Percentiles rank a stretch among this genome's conserved stretches.
Evolutionary conservation across 495 filamentous ascomycete genomes (phyloP).

Genomic region (Talaromyces ruber): DNA sequence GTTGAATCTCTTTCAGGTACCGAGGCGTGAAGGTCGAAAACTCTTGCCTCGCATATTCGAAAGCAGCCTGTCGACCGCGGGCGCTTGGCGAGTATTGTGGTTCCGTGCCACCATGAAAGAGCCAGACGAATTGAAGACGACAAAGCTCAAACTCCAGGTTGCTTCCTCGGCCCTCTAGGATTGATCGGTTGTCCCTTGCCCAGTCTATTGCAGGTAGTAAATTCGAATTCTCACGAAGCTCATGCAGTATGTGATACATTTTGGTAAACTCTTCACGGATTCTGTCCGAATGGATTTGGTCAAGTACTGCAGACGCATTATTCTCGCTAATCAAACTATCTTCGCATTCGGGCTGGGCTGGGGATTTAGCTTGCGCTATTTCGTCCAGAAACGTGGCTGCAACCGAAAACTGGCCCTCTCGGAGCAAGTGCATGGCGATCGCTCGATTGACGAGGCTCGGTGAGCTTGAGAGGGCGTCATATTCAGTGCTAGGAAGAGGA

Average conservation of each 20-base stretch:
- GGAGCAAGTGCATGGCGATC: slow-evolving; percentile 90
- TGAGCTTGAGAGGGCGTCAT: slow-evolving; percentile 73
- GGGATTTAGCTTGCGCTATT: slow-evolving; percentile 29
- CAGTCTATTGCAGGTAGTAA: slow-evolving; percentile 78
- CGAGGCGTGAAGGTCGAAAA: slow-evolving; percentile 60
- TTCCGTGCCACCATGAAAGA: slow-evolving; percentile 49
- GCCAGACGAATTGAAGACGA: slow-evolving; percentile 77
- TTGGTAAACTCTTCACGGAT: slow-evolving; percentile 74
- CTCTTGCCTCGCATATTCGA: slow-evolving; percentile 61
- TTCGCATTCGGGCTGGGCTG: slow-evolving; percentile 7
- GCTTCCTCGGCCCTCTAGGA: slow-evolving; percentile 73
- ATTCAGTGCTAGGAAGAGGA: slow-evolving; percentile 63
- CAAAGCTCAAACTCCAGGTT: slow-evolving; percentile 93
- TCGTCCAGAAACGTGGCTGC: slow-evolving; percentile 75
- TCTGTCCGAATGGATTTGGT: slow-evolving; percentile 51
- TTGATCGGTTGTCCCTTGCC: slow-evolving; percentile 59
- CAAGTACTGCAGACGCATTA: slow-evolving; percentile 19
- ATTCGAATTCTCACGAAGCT: slow-evolving; percentile 60
- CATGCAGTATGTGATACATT: slow-evolving; percentile 84
- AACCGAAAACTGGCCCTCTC: slow-evolving; percentile 87
- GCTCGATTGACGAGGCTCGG: slow-evolving; percentile 76
- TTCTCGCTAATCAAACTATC: slow-evolving; percentile 6
- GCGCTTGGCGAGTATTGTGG: slow-evolving; percentile 11
- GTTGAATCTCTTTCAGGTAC: slow-evolving; percentile 66
- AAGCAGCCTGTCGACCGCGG: slow-evolving; percentile 46